A percentile compares a stretch with the other conserved stretches of the same genome.
phyloP scores from a whole-genome alignment of 208 protist species.

The Trypanosoma theileri region DNA sequence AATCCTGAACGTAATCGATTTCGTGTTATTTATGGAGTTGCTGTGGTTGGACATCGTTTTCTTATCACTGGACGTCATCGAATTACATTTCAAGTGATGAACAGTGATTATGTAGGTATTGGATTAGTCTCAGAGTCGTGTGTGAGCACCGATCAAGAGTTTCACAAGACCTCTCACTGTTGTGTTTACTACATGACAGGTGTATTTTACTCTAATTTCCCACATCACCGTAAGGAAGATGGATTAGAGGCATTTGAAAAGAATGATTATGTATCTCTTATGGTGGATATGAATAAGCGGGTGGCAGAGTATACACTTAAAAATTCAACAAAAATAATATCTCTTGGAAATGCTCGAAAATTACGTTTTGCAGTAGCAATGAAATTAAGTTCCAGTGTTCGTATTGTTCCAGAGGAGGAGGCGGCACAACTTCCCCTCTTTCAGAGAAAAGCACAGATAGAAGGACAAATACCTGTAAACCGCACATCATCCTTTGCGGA shows the following conservation, averaged over 20 bases:
- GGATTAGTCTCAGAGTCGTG: slow-evolving; percentile 85
- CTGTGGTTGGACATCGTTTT: slow-evolving; percentile 69
- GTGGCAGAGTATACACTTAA: slow-evolving; percentile 77
- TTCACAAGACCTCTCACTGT: slow-evolving; percentile 84
- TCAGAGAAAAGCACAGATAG: not conserved
- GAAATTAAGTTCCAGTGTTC: slow-evolving; percentile 70
- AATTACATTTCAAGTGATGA: slow-evolving; percentile 80
- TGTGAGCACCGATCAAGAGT: slow-evolving; percentile 78
- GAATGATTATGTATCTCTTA: slow-evolving; percentile 70
- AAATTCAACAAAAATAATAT: slow-evolving; percentile 76
- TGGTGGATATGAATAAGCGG: slow-evolving; percentile 82
- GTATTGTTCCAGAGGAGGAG: slow-evolving; percentile 75
- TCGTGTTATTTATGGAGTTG: slow-evolving; percentile 80
- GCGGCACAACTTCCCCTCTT: slow-evolving; percentile 33
- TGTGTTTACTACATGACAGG: slow-evolving; percentile 93
- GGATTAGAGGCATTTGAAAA: slow-evolving; percentile 70
- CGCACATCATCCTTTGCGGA: not conserved
- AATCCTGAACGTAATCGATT: slow-evolving; percentile 73
- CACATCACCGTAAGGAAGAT: slow-evolving; percentile 88
- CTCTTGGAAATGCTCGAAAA: slow-evolving; percentile 58
- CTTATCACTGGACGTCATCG: slow-evolving; percentile 77
- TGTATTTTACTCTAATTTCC: slow-evolving; percentile 91
- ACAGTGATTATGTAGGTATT: slow-evolving; percentile 86
- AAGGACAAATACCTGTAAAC: not conserved
- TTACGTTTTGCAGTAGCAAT: slow-evolving; percentile 83